Percentiles rank a stretch among this genome's conserved stretches.
Conservation (phyloP, 1,284 basidiomycete genomes). For the Trichosporon inkin region DNA sequence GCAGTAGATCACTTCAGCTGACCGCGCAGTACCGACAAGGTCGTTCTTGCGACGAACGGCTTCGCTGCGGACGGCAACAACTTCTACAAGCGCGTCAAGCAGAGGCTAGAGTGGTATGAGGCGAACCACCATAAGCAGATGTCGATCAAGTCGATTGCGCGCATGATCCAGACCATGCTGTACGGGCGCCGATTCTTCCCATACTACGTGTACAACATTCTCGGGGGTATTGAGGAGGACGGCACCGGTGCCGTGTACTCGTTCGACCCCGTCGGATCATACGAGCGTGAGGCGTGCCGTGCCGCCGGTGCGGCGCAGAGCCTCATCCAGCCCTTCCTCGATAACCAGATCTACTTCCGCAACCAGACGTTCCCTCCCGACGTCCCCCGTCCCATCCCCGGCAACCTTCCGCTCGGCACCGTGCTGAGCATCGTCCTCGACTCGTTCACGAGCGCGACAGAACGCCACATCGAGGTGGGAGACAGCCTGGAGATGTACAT, state of each 20-base stretch:
- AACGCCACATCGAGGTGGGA: slow-evolving; percentile 95
- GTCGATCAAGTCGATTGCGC: slow-evolving; percentile 83
- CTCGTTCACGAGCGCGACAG: slow-evolving; percentile 75
- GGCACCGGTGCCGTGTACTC: slow-evolving; percentile 93
- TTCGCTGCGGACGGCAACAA: slow-evolving; percentile 93
- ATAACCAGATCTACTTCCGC: slow-evolving; percentile 98
- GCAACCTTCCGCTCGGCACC: slow-evolving; percentile 70
- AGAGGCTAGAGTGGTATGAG: slow-evolving; percentile 92
- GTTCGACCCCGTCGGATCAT: slow-evolving; percentile 92
- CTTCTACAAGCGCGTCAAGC: slow-evolving; percentile 91
- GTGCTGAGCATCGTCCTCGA: slow-evolving; percentile 85
- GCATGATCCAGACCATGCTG: slow-evolving; percentile 92
- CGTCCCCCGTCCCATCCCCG: slow-evolving; percentile 62
- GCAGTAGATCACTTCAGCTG: not conserved
- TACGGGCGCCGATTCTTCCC: slow-evolving; percentile 93
- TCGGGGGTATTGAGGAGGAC: slow-evolving; percentile 89
- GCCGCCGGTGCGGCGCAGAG: slow-evolving; percentile 87
- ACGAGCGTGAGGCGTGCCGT: slow-evolving; percentile 89
- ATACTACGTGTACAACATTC: slow-evolving; percentile 92
- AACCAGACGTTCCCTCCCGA: slow-evolving; percentile 60
- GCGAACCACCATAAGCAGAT: slow-evolving; percentile 92
- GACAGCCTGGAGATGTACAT: slow-evolving; percentile 89
- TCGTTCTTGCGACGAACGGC: slow-evolving; percentile 86
- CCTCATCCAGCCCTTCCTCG: slow-evolving; percentile 89
- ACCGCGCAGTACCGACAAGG: slow-evolving; percentile 72